A percentile compares a stretch with the other conserved stretches of the same genome.
Conservation (phyloP, 148 eudicot genomes). For the Persicaria maculosa region DNA sequence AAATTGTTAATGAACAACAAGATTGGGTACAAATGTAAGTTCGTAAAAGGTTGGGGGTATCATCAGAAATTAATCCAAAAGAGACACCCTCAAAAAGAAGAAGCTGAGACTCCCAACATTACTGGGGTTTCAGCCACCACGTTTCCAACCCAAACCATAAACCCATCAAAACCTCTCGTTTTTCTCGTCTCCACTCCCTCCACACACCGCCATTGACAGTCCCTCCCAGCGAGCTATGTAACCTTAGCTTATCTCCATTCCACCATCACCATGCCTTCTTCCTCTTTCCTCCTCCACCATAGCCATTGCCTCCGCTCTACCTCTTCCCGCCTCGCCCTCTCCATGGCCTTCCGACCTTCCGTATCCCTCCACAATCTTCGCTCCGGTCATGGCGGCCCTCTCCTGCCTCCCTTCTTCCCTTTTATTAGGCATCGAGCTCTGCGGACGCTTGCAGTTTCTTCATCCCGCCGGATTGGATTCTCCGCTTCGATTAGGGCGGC, state of each 20-base stretch:
- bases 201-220: slow-evolving; percentile 3
- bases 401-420: slow-evolving; percentile 15
- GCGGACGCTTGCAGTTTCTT: background rate
- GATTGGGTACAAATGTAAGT: too few species aligned
- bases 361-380: slow-evolving; percentile 3
- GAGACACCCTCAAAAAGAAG: background rate
- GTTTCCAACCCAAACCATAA: background rate
- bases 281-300: slow-evolving; percentile 32
- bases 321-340: slow-evolving; percentile 19
- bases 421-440: slow-evolving; percentile 8
- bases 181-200: background rate
- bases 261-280: slow-evolving; percentile 24
- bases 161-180: slow-evolving; percentile 8
- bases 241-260: background rate
- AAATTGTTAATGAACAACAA: too few species aligned
- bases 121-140: slow-evolving; percentile 13
- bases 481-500: slow-evolving; percentile 14
- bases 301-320: slow-evolving; percentile 22
- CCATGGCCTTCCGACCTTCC: slow-evolving; percentile 28
- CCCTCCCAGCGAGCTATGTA: background rate
- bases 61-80: background rate
- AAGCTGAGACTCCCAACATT: background rate
- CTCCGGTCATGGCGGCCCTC: slow-evolving; percentile 2
- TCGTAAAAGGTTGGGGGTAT: too few species aligned
- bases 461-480: background rate